Base-by-base conservation (phyloP, 1,139 yeast species). In the Magnusiomyces clavatus region DNA sequence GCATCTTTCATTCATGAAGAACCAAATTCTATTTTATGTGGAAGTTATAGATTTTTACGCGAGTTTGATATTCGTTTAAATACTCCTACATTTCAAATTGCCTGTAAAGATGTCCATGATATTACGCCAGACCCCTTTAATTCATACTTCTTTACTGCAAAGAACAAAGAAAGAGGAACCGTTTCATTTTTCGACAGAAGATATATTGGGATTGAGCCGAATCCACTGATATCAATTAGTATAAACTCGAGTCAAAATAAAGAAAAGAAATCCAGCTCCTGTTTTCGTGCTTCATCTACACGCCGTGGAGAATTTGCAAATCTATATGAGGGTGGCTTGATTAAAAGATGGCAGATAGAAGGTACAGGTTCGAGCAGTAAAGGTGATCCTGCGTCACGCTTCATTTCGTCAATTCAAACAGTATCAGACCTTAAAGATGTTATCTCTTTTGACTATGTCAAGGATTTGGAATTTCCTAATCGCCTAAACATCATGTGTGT, bases 131-230 rank as follows among this genome's bases (percentile, higher is more conserved):
- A 87, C 62, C 92, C 86, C 3, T 80, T 81, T 61, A 75, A 77
- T 54, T 76, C 76, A 39, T 75, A 79, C 66, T 76, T 79, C 58
- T 86, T 88, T 66, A 80, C 87, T 41, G 82, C 95, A 0, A 39
- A 17, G 14, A 79, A 78, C 58, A 79, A 88, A 50, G 96, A 88
- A 60, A 94, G 86, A 61, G 96, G 96, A 1, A 79, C 94, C 0
- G 70, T 89, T 53, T 83, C 92, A 0, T 75, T 89, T 13, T 90
- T 96, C 95, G 97, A 90, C 65, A 76, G 95, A 55, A 75, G 97
- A 55, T 82, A 78, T 58, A 67, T 88, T 56, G 60, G 70, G 29
- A 62, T 66, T 35, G 55, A 62, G 17, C 54, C 60, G 39, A 24
- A 24, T 8, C 31, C 31, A 24, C 31, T 24, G 8, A 24, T 24